Evolutionary conservation across 202 grass and related monocot species (phyloP), one percentile per base, ranked within the genome.

Genomic region (Sporobolus alterniflorus): DNA sequence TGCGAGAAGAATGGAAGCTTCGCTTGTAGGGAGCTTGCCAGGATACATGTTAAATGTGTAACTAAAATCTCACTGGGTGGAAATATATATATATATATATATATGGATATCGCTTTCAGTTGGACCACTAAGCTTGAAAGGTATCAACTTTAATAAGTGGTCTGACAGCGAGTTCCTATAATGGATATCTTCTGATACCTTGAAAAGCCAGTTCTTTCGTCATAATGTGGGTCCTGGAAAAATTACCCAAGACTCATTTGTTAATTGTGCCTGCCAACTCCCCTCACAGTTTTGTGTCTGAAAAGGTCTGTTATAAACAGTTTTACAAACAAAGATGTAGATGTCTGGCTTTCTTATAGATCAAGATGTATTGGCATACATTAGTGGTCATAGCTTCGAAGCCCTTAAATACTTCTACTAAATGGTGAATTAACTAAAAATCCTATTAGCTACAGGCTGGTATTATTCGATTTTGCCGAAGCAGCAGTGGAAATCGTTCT

Each of bases 71-170:
- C 24, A 16, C 72, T 64, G 6, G 47, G 29, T 31, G 67, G 48
- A 43, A 26, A 52, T n/a, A n/a, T n/a, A n/a, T n/a, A n/a, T n/a
- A n/a, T n/a, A n/a, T n/a, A n/a, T n/a, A n/a, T n/a, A 83, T 64
- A 39, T 54, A 46, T 66, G 48, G 20, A 73, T 82, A 51, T 82
- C 51, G 2, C 69, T 90, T 56, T 79, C 74, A 8, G 17, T 79
- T 79, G 67, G 68, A 60, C n/a, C 74, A 39, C 47, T 82, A 40
- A 73, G 33, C n/a, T 46, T 83, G 60, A 69, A 83, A 61, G 64
- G 74, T 47, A 73, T 63, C 14, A 44, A n/a, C 42, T 83, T 69
- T 59, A 82, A 54, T 68, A 63, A 63, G 68, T 49, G 51, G 24
- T 22, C 2, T 39, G 52, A 75, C 17, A 64, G 6, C 3, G 67